Percentiles rank a stretch among this genome's conserved stretches.
Conservation (phyloP, 345 rosid genomes). For the Salix viminalis region DNA sequence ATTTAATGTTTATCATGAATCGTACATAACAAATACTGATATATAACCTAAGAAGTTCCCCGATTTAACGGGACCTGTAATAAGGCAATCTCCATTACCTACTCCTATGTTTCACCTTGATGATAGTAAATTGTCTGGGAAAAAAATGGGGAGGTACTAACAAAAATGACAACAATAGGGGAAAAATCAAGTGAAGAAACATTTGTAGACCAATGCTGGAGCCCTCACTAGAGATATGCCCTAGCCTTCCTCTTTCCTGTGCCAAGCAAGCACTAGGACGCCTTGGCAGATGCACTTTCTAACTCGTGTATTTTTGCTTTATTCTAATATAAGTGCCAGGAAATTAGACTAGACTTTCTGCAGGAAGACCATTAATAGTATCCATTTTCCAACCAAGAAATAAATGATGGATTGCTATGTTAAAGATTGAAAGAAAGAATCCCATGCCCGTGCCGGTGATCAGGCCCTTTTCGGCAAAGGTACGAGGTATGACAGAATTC, state of each 20-base stretch:
- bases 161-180: slow-evolving; percentile 19
- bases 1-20: slow-evolving; percentile 38
- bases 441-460: slow-evolving; percentile 24
- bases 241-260: slow-evolving; percentile 34
- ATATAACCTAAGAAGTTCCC: slow-evolving; percentile 41
- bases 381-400: slow-evolving; percentile 36
- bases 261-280: slow-evolving; percentile 17
- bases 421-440: slow-evolving; percentile 47
- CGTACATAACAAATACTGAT: slow-evolving; percentile 36
- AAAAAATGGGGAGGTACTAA: slow-evolving; percentile 21
- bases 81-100: slow-evolving; percentile 45
- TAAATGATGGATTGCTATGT: slow-evolving; percentile 35
- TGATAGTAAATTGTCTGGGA: slow-evolving; percentile 13
- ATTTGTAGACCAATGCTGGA: slow-evolving; percentile 19
- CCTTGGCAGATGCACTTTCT: slow-evolving; percentile 14
- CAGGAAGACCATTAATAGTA: slow-evolving; percentile 32
- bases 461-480: slow-evolving; percentile 18
- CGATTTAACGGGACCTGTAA: slow-evolving; percentile 41
- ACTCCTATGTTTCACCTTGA: slow-evolving; percentile 40
- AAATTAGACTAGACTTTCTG: slow-evolving; percentile 32
- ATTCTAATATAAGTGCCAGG: slow-evolving; percentile 30
- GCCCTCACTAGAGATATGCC: slow-evolving; percentile 18
- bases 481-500: slow-evolving; percentile 19
- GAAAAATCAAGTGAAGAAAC: slow-evolving; percentile 7
- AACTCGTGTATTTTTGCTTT: slow-evolving; percentile 20